Base-by-base conservation (phyloP, 192 early-diverging fungal species). In the Entomortierella chlamydospora region DNA sequence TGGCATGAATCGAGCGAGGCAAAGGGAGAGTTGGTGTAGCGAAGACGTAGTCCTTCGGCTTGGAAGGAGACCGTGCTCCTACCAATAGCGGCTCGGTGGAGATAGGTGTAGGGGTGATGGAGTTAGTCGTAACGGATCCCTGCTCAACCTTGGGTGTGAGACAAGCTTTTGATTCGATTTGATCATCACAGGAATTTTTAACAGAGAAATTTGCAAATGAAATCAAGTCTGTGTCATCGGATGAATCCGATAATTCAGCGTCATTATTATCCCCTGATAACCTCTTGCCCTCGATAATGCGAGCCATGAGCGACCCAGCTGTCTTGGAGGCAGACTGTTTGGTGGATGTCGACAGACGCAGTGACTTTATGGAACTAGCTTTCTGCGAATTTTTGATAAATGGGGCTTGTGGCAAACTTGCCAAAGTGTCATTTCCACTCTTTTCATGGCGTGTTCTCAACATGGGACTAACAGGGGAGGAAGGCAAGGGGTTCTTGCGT, bases 241-340 rank as follows among this genome's bases (percentile, higher is more conserved):
- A 59, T 0, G 50, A 69, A 20, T 69, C 67, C 1, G 57, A 30
- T 13, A 60, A 20, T 5, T 69, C 67, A 22, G 31, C 18, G 23
- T 51, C 45, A 18, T 42, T 23, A 13, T 60, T 23, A 13, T 60
- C 43, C 25, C 29, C 22, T 13, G 49, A 39, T 17, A n/a, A 34
- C 7, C 30, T 69, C 25, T 52, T 69, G 34, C 57, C 57, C 2
- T 69, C 57, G 18, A 69, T 58, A 34, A 69, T 69, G 50, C 67
- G 67, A 17, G 57, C 47, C 67, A 69, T 69, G 10, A 69, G 57
- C 5, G 67, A 69, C 6, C 41, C 39, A 52, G 2, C 17, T 22
- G 25, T 37, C 42, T 45, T 61, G 8, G n/a, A 2, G n/a, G 34
- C 10, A 22, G 39, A 2, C 22, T 41, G n/a, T 22, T 25, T 43